These are phyloP conservation scores for Cetraspora pellucida DNA, from an alignment of 192 early-diverging fungal genomes.

Conservation along the genomic window DNA sequence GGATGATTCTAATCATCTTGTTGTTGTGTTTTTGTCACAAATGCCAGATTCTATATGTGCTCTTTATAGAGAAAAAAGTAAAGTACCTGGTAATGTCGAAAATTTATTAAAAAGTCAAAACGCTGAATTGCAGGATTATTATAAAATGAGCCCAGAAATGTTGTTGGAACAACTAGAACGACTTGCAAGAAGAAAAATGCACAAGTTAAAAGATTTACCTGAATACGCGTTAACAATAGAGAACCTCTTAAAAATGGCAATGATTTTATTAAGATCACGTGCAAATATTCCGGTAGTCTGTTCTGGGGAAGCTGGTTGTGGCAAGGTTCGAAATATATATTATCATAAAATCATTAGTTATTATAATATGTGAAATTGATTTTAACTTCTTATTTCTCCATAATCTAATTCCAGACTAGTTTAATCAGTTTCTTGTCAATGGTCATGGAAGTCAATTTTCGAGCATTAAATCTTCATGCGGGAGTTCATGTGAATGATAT, in stretches of 20 bases:
- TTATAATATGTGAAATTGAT: too few relatives aligned
- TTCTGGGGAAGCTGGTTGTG: conserved; percentile 31
- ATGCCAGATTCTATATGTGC: conserved; percentile 34
- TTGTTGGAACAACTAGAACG: conserved; percentile 20
- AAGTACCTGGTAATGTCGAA: conserved; percentile 27
- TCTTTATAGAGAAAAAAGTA: conserved; percentile 22
- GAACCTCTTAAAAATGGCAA: conserved; percentile 33
- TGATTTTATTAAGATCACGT: conserved; percentile 23
- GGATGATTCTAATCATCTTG: conserved; percentile 34
- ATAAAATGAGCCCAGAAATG: not conserved
- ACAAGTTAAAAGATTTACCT: not conserved
- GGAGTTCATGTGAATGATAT: conserved; percentile 27
- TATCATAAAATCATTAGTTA: not conserved
- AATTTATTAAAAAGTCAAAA: conserved; percentile 28
- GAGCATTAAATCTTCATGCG: not conserved
- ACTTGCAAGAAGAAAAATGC: conserved; percentile 22
- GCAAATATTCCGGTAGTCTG: conserved; percentile 28
- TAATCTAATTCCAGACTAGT: conserved; percentile 11
- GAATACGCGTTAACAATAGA: conserved; percentile 19
- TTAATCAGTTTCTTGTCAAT: conserved; percentile 19
- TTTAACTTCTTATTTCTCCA: not conserved
- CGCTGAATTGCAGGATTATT: conserved; percentile 24
- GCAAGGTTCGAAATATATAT: conserved; percentile 33
- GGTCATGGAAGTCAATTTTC: conserved; percentile 19
- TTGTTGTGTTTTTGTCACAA: conserved; percentile 34